Percentiles rank a stretch among this genome's conserved stretches.
These are phyloP conservation scores for Suillus sp. DNA, from an alignment of 768 basidiomycete species.

Conservation along the genomic window DNA sequence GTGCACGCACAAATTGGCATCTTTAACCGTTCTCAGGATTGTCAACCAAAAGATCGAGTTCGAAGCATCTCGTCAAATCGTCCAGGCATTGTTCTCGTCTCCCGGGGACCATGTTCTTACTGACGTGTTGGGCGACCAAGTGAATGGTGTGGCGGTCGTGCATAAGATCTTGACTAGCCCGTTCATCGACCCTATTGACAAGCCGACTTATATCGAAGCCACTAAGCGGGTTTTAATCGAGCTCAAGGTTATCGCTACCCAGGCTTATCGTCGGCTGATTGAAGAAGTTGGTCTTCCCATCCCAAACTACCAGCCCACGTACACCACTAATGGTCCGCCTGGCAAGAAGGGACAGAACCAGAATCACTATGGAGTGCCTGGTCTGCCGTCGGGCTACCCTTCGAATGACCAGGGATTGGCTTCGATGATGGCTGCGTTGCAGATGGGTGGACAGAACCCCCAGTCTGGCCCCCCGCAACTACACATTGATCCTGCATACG, in stretches of 20 bases:
- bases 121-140: slow-evolving; percentile 94
- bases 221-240: slow-evolving; percentile 89
- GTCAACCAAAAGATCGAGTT: slow-evolving; percentile 96
- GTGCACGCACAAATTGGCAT: slow-evolving; percentile 97
- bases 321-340: slow-evolving; percentile 60
- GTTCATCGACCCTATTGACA: slow-evolving; percentile 74
- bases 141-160: slow-evolving; percentile 91
- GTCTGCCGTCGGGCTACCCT: slow-evolving; percentile 77
- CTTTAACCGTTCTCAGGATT: slow-evolving; percentile 90
- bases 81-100: slow-evolving; percentile 90
- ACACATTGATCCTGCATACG: slow-evolving; percentile 68
- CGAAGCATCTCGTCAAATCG: slow-evolving; percentile 81
- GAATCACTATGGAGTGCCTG: slow-evolving; percentile 66
- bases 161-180: slow-evolving; percentile 91
- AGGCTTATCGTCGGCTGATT: slow-evolving; percentile 90
- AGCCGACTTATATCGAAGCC: slow-evolving; percentile 74
- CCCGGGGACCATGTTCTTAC: slow-evolving; percentile 88
- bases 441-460: slow-evolving; percentile 87
- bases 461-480: slow-evolving; percentile 77
- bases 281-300: slow-evolving; percentile 94
- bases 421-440: slow-evolving; percentile 91
- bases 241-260: slow-evolving; percentile 91
- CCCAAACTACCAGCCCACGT: slow-evolving; percentile 83
- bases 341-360: slow-evolving; percentile 60
- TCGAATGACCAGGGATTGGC: slow-evolving; percentile 84